Conservation (phyloP, 352 stramenopile species). For the Phytopythium cucurbitacearum region DNA sequence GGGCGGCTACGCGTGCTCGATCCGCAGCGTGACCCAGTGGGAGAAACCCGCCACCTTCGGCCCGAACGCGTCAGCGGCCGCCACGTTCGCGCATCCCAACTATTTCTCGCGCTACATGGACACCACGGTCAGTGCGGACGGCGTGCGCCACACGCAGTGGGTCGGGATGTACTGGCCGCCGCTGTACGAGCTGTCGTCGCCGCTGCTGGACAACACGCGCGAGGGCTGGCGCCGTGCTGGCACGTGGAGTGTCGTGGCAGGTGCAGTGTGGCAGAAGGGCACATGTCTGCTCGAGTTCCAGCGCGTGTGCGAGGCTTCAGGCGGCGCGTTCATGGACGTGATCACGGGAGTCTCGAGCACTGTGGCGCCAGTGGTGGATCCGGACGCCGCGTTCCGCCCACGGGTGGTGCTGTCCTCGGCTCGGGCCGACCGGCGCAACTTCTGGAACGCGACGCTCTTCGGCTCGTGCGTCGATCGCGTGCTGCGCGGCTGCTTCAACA, state of each 20-base stretch:
- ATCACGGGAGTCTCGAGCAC: constrained; percentile 10
- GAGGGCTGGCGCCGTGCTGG: constrained; percentile 89
- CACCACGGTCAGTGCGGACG: constrained; percentile 67
- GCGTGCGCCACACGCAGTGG: constrained; percentile 86
- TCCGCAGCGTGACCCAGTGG: constrained; percentile 92
- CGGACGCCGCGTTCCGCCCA: constrained; percentile 89
- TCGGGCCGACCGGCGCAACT: constrained; percentile 40
- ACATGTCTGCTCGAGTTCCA: constrained; percentile 93
- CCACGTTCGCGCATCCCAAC: constrained; percentile 92
- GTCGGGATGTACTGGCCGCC: constrained; percentile 89
- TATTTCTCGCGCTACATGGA: constrained; percentile 97
- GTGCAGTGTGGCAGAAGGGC: constrained; percentile 88
- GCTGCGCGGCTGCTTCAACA: constrained; percentile 93
- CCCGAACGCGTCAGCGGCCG: constrained; percentile 47
- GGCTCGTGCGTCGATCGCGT: constrained; percentile 91
- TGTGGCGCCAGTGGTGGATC: constrained; percentile 81
- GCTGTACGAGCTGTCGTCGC: constrained; percentile 83
- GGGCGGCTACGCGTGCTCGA: constrained; percentile 94
- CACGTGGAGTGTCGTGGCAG: constrained; percentile 57
- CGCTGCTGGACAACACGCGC: constrained; percentile 88
- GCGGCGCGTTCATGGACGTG: constrained; percentile 29
- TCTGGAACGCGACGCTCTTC: constrained; percentile 50
- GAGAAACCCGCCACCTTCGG: constrained; percentile 80
- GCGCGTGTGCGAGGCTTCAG: constrained; percentile 58
- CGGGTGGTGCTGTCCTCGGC: constrained; percentile 73